Base-by-base conservation (phyloP, 2,329 filamentous ascomycete genomes). In the Fusarium sp. region DNA sequence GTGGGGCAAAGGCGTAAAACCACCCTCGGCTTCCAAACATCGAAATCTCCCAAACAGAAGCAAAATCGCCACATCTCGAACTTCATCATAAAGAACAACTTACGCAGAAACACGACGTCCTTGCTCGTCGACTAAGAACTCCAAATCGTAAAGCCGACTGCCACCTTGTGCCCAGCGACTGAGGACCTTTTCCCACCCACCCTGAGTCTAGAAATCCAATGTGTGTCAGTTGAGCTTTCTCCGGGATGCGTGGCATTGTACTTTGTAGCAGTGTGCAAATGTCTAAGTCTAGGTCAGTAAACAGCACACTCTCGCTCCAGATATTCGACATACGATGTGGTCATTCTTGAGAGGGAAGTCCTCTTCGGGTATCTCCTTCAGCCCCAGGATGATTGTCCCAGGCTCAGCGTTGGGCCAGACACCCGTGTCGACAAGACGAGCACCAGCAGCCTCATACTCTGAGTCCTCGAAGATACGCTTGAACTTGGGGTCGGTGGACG, bases 311-410 rank as follows among this genome's bases (percentile, higher is more conserved):
- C 12, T 5, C 16, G 28, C 30, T 6, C 13, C 6, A 15, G 19
- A 25, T 19, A 16, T n/a, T 16, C 4, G 10, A 6, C 75, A 46
- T 66, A 72, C 73, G 33, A 72, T 72, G n/a, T 79, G 78, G 49
- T 78, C 77, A 59, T 80, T 79, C 59, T 67, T 73, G 4, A 79
- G 73, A 25, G 79, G 62, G 37, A 93, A 90, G 28, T 89, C 90
- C 80, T 96, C 93, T 84, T 92, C 91, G 30, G 91, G 91, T 16
- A 95, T 87, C 84, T 95, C 93, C 87, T 95, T 95, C 67, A 95
- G 86, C 44, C 93, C 93, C 65, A 95, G 83, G 69, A 95, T 91
- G 77, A 94, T 89, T 79, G 93, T 87, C 71, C 93, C 90, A 73
- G 85, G 83, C 43, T 92, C 90, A 2, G 90, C 92, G 65, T 92